Evolutionary conservation across 2,329 filamentous ascomycete genomes (phyloP).

Genomic region (Apiospora phragmitis): DNA sequence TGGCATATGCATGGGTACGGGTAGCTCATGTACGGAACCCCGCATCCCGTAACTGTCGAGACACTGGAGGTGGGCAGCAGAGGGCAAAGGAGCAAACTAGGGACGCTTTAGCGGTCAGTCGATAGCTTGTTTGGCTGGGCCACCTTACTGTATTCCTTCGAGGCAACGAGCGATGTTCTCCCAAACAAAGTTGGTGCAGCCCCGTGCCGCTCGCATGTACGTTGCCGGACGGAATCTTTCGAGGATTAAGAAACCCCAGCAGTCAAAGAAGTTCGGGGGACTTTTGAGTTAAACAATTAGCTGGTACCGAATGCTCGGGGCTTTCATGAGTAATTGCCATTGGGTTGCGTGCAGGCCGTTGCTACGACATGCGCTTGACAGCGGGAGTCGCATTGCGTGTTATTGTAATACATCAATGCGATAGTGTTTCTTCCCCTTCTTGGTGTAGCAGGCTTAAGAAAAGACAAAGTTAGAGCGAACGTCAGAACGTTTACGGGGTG

Average conservation of each 20-base stretch:
- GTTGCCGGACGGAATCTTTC: background rate
- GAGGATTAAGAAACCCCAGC: background rate
- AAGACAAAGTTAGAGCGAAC: background rate
- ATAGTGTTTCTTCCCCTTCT: background rate
- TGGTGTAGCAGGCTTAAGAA: background rate
- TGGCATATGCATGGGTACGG: background rate
- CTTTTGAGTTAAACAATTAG: background rate
- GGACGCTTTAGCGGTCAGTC: background rate
- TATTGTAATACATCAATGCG: background rate
- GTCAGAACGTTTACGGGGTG: background rate
- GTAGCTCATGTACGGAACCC: background rate
- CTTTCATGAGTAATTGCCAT: background rate
- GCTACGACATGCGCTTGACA: background rate
- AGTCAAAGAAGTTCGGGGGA: too few species aligned
- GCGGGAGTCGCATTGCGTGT: background rate
- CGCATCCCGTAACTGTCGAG: background rate
- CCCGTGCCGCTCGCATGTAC: background rate
- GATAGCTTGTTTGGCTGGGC: background rate
- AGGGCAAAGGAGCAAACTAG: background rate
- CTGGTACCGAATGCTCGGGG: background rate
- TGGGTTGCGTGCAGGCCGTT: background rate
- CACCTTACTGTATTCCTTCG: background rate
- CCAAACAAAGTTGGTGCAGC: background rate
- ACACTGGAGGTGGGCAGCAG: background rate
- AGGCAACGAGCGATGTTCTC: background rate